These are phyloP conservation scores for Echinosophora koreensis DNA, from an alignment of 306 rosid genomes.

Conservation along the genomic window DNA sequence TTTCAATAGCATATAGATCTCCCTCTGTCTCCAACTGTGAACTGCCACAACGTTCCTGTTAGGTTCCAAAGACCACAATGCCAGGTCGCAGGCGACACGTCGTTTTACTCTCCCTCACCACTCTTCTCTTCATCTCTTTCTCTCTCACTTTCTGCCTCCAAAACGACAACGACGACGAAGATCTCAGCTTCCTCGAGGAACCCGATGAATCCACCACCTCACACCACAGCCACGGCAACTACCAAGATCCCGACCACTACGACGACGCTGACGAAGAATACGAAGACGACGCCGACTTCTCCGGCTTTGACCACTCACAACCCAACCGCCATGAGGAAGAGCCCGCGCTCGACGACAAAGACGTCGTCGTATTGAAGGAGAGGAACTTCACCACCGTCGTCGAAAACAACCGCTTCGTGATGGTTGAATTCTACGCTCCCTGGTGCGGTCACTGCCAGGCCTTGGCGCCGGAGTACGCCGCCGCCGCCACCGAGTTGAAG, in stretches of 20 bases:
- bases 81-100: constrained; percentile 53
- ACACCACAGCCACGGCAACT: constrained; percentile 12
- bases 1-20: no score
- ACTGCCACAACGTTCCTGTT: no score
- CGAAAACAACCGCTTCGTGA: constrained; percentile 69
- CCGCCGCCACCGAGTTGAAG: constrained; percentile 91
- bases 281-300: constrained; percentile 60
- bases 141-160: constrained; percentile 49
- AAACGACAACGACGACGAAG: constrained; percentile 68
- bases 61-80: constrained; percentile 52
- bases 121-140: constrained; percentile 69
- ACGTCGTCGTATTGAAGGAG: constrained; percentile 85
- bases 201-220: constrained; percentile 47
- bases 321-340: constrained; percentile 53
- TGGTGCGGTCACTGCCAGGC: constrained; percentile 99
- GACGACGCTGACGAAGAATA: constrained; percentile 46
- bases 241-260: constrained; percentile 62
- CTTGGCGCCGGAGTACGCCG: constrained; percentile 87
- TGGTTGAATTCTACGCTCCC: constrained; percentile 99
- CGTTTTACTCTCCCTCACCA: constrained; percentile 59
- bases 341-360: constrained; percentile 81
- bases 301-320: constrained; percentile 67
- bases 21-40: no score
- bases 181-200: constrained; percentile 94
- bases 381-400: constrained; percentile 77